phyloP scores from a whole-genome alignment of 2,329 filamentous ascomycete genomes.

The Penicillium sp. region DNA sequence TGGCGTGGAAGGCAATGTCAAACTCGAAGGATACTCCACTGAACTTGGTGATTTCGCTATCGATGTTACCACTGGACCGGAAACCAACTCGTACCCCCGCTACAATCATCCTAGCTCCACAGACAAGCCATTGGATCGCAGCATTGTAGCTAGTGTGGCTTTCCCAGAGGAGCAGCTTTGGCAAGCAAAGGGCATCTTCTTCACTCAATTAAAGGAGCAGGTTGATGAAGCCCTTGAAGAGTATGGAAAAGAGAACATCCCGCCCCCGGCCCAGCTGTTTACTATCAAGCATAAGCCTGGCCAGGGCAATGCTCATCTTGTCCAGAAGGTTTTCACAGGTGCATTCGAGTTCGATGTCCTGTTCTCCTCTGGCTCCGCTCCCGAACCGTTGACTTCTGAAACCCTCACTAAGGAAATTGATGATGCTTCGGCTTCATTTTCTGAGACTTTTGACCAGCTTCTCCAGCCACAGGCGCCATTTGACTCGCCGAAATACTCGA shows the following conservation, averaged over 20 bases:
- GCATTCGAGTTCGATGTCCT: slow-evolving; percentile 89
- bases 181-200: slow-evolving; percentile 71
- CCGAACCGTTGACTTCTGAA: slow-evolving; percentile 54
- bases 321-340: slow-evolving; percentile 90
- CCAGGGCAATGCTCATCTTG: slow-evolving; percentile 75
- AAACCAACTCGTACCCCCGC: slow-evolving; percentile 57
- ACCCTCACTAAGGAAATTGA: slow-evolving; percentile 70
- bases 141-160: slow-evolving; percentile 69
- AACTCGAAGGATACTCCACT: slow-evolving; percentile 66
- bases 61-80: slow-evolving; percentile 69
- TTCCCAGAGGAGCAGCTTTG: slow-evolving; percentile 70
- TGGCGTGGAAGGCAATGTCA: slow-evolving; percentile 62
- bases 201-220: slow-evolving; percentile 61
- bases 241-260: slow-evolving; percentile 64
- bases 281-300: slow-evolving; percentile 63
- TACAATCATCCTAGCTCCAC: slow-evolving; percentile 62
- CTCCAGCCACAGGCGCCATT: slow-evolving; percentile 77
- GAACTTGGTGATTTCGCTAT: slow-evolving; percentile 78
- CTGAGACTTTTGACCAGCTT: slow-evolving; percentile 68
- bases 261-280: slow-evolving; percentile 82
- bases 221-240: slow-evolving; percentile 59
- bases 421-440: slow-evolving; percentile 65
- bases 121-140: slow-evolving; percentile 70
- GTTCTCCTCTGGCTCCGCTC: slow-evolving; percentile 74
- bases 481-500: slow-evolving; percentile 65